phyloP scores from a whole-genome alignment of 768 basidiomycete genomes.

The Suillus alpinus region DNA sequence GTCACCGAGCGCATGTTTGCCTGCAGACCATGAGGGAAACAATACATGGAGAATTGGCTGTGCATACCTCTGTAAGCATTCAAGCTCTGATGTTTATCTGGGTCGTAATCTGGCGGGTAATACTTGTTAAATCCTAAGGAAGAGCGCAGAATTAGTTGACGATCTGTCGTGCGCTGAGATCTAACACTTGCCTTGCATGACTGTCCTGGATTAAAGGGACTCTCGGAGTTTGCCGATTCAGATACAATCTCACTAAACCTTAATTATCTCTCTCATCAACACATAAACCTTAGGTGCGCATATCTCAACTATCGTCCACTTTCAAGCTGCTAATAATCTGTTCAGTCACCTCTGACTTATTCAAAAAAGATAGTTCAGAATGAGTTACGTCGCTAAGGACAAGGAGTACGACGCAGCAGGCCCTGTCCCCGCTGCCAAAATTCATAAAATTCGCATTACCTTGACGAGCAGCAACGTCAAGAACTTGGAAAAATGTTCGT shows the following conservation, averaged over 20 bases:
- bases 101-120: slow-evolving; percentile 76
- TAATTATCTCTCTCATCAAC: slow-evolving; percentile 1
- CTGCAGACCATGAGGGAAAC: slow-evolving; percentile 34
- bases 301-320: background rate
- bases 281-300: slow-evolving; percentile 2
- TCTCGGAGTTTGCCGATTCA: background rate
- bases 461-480: slow-evolving; percentile 96
- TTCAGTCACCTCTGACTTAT: slow-evolving; percentile 85
- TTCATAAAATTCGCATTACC: slow-evolving; percentile 99
- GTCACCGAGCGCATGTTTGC: slow-evolving; percentile 92
- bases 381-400: slow-evolving; percentile 99
- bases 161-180: background rate
- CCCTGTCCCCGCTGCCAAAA: slow-evolving; percentile 83
- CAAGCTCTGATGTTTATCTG: slow-evolving; percentile 65
- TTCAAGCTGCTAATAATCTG: background rate
- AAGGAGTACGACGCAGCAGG: slow-evolving; percentile 97
- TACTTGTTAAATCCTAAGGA: slow-evolving; percentile 71
- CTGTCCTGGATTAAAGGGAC: slow-evolving; percentile 1
- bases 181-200: slow-evolving; percentile 41
- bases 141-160: slow-evolving; percentile 8
- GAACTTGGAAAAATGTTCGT: slow-evolving; percentile 96
- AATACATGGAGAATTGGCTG: background rate
- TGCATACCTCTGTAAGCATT: slow-evolving; percentile 66
- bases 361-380: slow-evolving; percentile 41
- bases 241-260: background rate